Percentiles rank a stretch among this genome's conserved stretches.
These are phyloP conservation scores for Fusarium begoniae DNA, from an alignment of 2,329 filamentous ascomycete genomes.

Conservation along the genomic window DNA sequence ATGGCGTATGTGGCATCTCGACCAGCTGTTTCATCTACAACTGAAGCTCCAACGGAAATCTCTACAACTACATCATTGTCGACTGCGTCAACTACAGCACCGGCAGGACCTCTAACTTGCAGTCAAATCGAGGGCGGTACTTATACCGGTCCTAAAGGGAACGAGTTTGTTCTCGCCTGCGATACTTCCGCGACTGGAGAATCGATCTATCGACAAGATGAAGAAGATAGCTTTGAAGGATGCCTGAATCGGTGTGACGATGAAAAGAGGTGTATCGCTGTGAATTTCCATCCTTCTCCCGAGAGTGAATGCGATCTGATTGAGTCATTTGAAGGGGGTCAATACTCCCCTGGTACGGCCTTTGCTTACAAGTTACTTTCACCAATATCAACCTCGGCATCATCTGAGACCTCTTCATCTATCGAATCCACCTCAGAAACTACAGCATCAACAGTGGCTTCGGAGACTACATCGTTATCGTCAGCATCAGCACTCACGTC, in stretches of 20 bases:
- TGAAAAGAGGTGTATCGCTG: neutral
- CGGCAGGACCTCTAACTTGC: neutral
- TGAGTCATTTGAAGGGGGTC: neutral
- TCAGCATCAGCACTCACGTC: neutral
- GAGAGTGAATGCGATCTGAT: neutral
- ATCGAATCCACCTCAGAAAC: neutral
- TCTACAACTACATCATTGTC: neutral
- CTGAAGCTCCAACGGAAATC: rapidly evolving
- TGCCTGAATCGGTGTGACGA: neutral
- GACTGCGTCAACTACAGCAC: neutral
- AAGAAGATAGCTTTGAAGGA: neutral
- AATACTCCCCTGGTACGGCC: neutral
- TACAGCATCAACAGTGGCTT: neutral
- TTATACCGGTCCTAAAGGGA: neutral
- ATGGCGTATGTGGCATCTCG: neutral
- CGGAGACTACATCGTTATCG: too few relatives aligned
- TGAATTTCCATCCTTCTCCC: neutral
- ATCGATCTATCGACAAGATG: neutral
- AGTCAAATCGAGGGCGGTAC: neutral
- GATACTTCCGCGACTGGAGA: neutral
- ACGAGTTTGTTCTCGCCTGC: neutral
- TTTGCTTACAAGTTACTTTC: neutral
- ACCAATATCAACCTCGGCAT: neutral
- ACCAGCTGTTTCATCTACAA: neutral
- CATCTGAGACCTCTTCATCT: rapidly evolving